phyloP scores from a whole-genome alignment of 139 green algal species.

The Auxenochlorella pyrenoidosa region DNA sequence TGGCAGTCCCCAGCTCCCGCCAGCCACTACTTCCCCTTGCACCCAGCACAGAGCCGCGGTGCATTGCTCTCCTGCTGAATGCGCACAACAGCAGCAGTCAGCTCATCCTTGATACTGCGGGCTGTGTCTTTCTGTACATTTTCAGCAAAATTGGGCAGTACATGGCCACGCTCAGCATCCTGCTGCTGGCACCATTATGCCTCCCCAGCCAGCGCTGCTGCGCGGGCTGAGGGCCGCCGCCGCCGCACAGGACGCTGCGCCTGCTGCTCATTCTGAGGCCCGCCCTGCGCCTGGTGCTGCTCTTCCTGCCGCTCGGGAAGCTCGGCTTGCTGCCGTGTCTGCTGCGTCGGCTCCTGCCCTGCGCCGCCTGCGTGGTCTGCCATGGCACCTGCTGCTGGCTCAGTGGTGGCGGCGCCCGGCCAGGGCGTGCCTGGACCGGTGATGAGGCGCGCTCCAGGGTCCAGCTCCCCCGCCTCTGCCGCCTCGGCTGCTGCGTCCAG shows the following conservation, averaged over 20 bases:
- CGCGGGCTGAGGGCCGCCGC: background rate
- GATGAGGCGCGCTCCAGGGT: background rate
- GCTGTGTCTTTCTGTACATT: no score
- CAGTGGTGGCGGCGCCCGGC: background rate
- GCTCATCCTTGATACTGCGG: no score
- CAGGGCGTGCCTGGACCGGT: conserved; percentile 1
- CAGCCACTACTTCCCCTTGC: no score
- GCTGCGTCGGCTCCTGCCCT: background rate
- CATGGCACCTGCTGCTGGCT: background rate
- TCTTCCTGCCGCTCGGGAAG: background rate
- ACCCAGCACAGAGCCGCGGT: no score
- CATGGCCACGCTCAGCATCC: no score
- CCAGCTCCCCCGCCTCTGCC: no score
- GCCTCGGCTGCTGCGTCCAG: background rate
- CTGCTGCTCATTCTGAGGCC: background rate
- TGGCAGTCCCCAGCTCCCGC: no score
- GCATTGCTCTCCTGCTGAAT: no score
- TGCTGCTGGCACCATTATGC: background rate
- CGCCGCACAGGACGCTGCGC: background rate
- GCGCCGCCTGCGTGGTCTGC: background rate
- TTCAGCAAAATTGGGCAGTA: no score
- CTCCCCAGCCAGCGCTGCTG: background rate
- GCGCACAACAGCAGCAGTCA: no score
- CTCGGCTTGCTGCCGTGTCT: background rate
- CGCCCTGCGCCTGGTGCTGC: background rate